Percentiles rank a stretch among this genome's conserved stretches.
phyloP scores from a whole-genome alignment of 2,329 filamentous ascomycete species.

The Aspergillus sp. region DNA sequence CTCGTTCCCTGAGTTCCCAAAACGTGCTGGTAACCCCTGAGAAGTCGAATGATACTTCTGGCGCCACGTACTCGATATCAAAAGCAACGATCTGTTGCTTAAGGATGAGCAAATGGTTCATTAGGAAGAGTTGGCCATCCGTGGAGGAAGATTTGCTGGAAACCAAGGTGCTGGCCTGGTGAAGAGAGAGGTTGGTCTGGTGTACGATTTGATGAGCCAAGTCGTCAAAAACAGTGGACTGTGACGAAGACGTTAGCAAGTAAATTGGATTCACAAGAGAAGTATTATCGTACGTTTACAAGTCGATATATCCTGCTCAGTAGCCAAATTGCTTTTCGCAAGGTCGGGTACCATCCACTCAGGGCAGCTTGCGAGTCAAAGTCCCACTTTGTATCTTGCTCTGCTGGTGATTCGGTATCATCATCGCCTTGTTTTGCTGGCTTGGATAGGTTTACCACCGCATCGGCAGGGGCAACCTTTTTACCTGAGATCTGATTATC shows the following conservation, averaged over 20 bases:
- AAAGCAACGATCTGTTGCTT: constrained; percentile 96
- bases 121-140: constrained; percentile 85
- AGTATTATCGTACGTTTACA: constrained; percentile 51
- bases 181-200: constrained; percentile 79
- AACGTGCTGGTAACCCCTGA: constrained; percentile 62
- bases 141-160: constrained; percentile 56
- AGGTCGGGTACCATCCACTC: constrained; percentile 61
- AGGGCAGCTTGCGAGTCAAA: constrained; percentile 55
- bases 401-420: constrained; percentile 38
- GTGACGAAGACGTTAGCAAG: constrained; percentile 9
- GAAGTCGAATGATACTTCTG: constrained; percentile 63
- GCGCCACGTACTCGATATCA: constrained; percentile 75
- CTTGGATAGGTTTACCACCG: constrained; percentile 41
- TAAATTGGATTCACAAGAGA: neutral
- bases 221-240: constrained; percentile 67
- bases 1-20: constrained; percentile 61
- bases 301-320: constrained; percentile 66
- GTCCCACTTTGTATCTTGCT: constrained; percentile 45
- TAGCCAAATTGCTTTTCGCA: constrained; percentile 64
- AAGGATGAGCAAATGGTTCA: constrained; percentile 89
- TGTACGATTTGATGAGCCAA: constrained; percentile 79
- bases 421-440: constrained; percentile 49
- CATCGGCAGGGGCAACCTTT: constrained; percentile 40
- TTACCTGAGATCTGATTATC: constrained; percentile 51
- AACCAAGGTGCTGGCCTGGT: constrained; percentile 69